Evolutionary conservation across 2,329 filamentous ascomycete genomes (phyloP), one percentile per base, ranked within the genome.

Genomic region (Diaporthe vexans): DNA sequence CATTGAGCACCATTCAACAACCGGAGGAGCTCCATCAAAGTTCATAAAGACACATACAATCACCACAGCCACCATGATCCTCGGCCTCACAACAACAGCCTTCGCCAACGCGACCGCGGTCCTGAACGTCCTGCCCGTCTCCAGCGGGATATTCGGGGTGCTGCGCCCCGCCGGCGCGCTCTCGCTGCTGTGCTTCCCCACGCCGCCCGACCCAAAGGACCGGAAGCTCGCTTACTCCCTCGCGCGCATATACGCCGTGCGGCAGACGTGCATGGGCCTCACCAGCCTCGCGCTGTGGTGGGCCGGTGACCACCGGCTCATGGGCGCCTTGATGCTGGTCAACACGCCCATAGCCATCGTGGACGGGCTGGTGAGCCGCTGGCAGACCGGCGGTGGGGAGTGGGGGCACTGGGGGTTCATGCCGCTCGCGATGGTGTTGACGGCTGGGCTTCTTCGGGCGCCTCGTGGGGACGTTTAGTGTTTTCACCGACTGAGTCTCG

Each of bases 331-430:
- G 19, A 67, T 67, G 43, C 43, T 51, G 10, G 46, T 37, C 61
- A 67, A 67, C 46, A 52, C 26, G 11, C 61, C 61, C 13, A 9
- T 67, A 0, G 61, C 61, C 4, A 19, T 67, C 7, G 29, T 67
- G 0, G 61, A 67, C 21, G 61, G 61, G 7, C 7, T 67, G 3
- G 61, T 67, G 0, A 52, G 46, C 2, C 63, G 46, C 29, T 67
- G 63, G 63, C 63, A 24, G 63, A 51, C 21, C 1, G 63, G 46
- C 1, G 63, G 29, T 6, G 63, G 63, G n/a, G 63, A 52, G n/a
- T 67, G 63, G 63, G 61, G 61, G 1, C 61, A 67, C 46, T 67
- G 61, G 61, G 61, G 61, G 29, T 52, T 52, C 21, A 52, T 67
- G 1, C 46, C 63, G 0, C 2, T 67, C 15, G 63, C 21, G 13